Base-by-base conservation (phyloP, 345 rosid species). In the Trapa bicornis region DNA sequence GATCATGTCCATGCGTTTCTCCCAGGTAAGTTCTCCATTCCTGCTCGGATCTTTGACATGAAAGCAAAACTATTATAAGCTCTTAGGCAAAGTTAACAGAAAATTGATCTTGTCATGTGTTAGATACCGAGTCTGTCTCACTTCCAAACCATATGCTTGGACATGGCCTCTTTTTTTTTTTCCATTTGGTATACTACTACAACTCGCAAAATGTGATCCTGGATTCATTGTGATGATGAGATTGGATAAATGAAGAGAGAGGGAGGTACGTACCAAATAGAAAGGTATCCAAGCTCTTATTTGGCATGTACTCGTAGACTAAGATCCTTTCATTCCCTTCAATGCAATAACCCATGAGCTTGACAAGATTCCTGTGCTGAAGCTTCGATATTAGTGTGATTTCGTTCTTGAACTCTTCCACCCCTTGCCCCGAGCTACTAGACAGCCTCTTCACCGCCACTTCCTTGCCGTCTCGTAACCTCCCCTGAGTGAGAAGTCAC, bases 351-450 rank as follows among this genome's bases (percentile, higher is more conserved):
- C 96, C 89, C 1, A 82, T 69, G 42, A 87, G 80, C 37, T 70
- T 85, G 66, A 89, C 87, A 17, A 89, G 81, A 61, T 87, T 87
- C 42, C 83, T 69, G 68, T 89, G 92, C 64, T 89, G 92, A 36
- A 89, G 80, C 67, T 79, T 82, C 1, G 90, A 75, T 37, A 89
- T 85, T 39, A 87, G 76, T 10, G 75, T 43, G 32, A 85, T 82
- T 67, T 89, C 92, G 39, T 83, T 89, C 72, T 73, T 77, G 56
- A 89, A 82, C 61, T 87, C 89, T 56, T 74, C 73, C 0, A 78
- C 61, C 9, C 94, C 96, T 78, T 86, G 92, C 16, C 86, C 79
- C 0, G 96, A 90, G 36, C 68, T 72, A 3, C 80, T 66, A 2
- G 87, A 79, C 5, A 86, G 74, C 70, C 86, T 79, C 74, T 89